These are phyloP conservation scores for Zasmidium angulare DNA, from an alignment of 2,329 filamentous ascomycete species.

Conservation along the genomic window DNA sequence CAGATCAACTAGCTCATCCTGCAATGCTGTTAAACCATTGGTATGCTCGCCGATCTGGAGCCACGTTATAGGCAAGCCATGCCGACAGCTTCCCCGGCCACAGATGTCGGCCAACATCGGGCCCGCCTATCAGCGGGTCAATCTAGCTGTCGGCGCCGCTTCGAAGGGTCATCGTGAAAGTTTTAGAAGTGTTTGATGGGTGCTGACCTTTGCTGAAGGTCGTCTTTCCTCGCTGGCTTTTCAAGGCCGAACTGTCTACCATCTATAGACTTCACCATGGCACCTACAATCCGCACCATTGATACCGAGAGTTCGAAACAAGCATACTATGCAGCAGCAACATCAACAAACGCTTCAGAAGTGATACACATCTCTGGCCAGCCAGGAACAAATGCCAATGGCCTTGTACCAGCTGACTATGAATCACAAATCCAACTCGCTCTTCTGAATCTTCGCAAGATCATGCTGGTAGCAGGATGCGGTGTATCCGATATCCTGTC, in stretches of 20 bases:
- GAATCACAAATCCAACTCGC: constrained; percentile 5
- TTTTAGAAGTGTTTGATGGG: too few species aligned
- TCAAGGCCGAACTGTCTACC: neutral
- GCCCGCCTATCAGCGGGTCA: too few species aligned
- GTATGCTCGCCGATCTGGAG: too few species aligned
- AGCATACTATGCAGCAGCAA: constrained; percentile 2
- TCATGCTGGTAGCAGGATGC: constrained; percentile 35
- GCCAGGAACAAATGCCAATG: constrained; percentile 1
- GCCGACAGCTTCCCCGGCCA: too few species aligned
- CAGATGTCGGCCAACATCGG: too few species aligned
- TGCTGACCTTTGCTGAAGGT: too few species aligned
- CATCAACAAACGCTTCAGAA: neutral
- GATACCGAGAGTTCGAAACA: neutral
- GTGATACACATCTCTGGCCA: constrained; percentile 6
- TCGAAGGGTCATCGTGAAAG: too few species aligned
- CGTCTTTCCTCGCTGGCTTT: neutral
- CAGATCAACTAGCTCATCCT: too few species aligned
- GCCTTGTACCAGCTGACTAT: constrained; percentile 2
- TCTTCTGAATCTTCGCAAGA: constrained; percentile 5
- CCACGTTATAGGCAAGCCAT: too few species aligned
- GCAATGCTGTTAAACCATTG: too few species aligned
- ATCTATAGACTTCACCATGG: constrained; percentile 44
- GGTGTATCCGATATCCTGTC: constrained; percentile 42
- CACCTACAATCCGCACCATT: neutral
- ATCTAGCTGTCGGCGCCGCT: too few species aligned